phyloP scores from a whole-genome alignment of 768 basidiomycete species.

The Bullera alba region DNA sequence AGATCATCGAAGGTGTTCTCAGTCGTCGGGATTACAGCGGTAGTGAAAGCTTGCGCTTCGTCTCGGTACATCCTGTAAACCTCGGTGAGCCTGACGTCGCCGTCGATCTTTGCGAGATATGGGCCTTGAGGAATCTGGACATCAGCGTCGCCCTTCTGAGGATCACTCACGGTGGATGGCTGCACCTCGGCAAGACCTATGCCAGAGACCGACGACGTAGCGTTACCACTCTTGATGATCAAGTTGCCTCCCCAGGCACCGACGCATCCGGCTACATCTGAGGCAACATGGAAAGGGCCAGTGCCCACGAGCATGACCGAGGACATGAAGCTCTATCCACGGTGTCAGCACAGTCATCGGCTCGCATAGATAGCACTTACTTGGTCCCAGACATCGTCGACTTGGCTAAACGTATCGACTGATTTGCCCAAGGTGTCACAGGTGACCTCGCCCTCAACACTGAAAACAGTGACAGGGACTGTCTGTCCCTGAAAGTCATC shows the following conservation, averaged over 20 bases:
- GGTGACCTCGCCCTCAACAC: conserved; percentile 23
- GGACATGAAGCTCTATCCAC: conserved; percentile 15
- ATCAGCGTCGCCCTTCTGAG: not conserved
- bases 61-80: conserved; percentile 33
- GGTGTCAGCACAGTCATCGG: not conserved
- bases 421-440: conserved; percentile 22
- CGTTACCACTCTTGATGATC: conserved; percentile 18
- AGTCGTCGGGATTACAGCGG: conserved; percentile 12
- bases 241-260: conserved; percentile 13
- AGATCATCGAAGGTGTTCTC: conserved; percentile 16
- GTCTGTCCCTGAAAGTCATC: conserved; percentile 4
- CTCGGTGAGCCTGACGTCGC: conserved; percentile 16
- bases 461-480: conserved; percentile 23
- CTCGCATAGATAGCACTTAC: conserved; percentile 6
- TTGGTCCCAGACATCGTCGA: conserved; percentile 34
- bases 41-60: conserved; percentile 28
- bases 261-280: conserved; percentile 12
- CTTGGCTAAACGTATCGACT: conserved; percentile 10
- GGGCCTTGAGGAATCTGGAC: conserved; percentile 32
- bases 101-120: conserved; percentile 17
- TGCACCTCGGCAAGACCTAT: conserved; percentile 15
- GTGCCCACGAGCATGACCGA: conserved; percentile 7
- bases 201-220: conserved; percentile 12
- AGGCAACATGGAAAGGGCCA: conserved; percentile 12
- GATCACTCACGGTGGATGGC: conserved; percentile 5